Evolutionary conservation across 495 filamentous ascomycete genomes (phyloP), one percentile per base, ranked within the genome.

Genomic region (Penicillium odoratum): DNA sequence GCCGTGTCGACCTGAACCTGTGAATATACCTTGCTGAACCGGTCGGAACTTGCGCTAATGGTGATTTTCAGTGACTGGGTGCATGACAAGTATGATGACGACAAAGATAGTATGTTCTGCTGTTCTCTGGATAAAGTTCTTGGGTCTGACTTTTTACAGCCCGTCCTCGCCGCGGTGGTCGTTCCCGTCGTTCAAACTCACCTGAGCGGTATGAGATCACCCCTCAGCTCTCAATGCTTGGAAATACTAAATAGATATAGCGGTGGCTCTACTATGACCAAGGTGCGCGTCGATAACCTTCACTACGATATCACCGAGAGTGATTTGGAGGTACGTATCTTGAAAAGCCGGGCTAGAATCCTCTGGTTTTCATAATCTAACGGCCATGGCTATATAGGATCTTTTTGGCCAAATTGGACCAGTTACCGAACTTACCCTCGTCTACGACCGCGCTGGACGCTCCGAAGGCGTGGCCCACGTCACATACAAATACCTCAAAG

Each of bases 261-360:
- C 38, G 36, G 34, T 63, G 73, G 81, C n/a, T 55, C 76, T 38
- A 61, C 76, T 29, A 84, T 88, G 64, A 80, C 87, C 49, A 93
- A 90, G 71, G 72, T 97, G 59, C 88, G 87, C 53, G 87, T 97
- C 48, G 91, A 96, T 59, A 97, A 97, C 69, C 74, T 97, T 48
- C 93, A 97, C 73, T 97, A 96, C 74, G 93, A 97, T 43, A 82
- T 97, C 54, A 91, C 88, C 26, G 88, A 93, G 71, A 85, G 84
- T 30, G 93, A 97, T 66, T 83, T 97, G 49, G 81, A 90, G 66
- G 93, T 93, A 83, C 49, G 76, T 57, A 40, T 51, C 15, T 38
- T 10, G 4, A 18, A 28, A 30, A 21, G 4, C 48, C 33, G 26
- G 8, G 10, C 16, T 49, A 18, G 28, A 31, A 30, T 9, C 33